Evolutionary conservation across 83 land plant species (phyloP), one percentile per base, ranked within the genome.

Genomic region (Picea mariana): DNA sequence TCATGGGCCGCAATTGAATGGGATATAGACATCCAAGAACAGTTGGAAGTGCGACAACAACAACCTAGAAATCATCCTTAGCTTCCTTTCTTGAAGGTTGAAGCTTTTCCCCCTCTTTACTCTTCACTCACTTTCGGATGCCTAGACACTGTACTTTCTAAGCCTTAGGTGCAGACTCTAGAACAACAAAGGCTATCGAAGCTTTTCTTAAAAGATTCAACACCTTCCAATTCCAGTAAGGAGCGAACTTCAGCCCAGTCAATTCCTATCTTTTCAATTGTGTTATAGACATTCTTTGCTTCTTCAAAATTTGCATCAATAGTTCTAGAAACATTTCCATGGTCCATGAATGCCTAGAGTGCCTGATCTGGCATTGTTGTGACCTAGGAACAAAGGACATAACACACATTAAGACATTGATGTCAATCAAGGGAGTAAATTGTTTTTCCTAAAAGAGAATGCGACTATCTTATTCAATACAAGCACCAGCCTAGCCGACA

Each of bases 331-430:
- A 94, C 98, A 9, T 65, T 77, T 8, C 99, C 99, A 84, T 97
- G 99, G 83, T 94, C 96, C 24, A 94, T 49, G 82, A 95, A 95
- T 72, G 99, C 99, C 77, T 92, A 80, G 44, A 97, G 89, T n/a
- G 99, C 99, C 55, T 86, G 91, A 78, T 94, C 98, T 27, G 99
- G 99, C 99, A 95, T 97, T 24, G 98, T 97, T 3, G 97, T 92
- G 21, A 97, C 98, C 99, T 97, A 82, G 27, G 81, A 49, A 2
- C 40, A 59, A 58, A 75, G 23, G 24, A 79, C 5, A 17, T 72
- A 72, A 42, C 42, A 18, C 9, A 40, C 18, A 42, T 72, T 6
- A 67, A 65, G 81, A 80, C 67, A 80, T 5, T 31, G 5, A 42
- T n/a, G 49, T 21, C 66, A 62, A 60, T 23, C 3, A 5, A 42